These are phyloP conservation scores for Talaromyces sp. DNA, from an alignment of 2,329 filamentous ascomycete species.

Conservation along the genomic window DNA sequence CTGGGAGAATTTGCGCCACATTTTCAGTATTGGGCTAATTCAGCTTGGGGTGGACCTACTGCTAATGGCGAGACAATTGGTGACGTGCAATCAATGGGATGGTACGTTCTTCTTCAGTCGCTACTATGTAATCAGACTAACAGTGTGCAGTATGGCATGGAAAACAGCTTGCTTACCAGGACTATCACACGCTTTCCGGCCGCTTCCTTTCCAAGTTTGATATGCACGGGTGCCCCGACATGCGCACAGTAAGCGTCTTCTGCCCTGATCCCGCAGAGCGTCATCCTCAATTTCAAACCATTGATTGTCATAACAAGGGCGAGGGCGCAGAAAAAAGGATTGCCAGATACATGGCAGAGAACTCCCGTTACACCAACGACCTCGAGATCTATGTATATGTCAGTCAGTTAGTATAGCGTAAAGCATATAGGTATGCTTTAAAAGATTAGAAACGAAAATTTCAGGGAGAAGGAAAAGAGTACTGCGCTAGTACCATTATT, in stretches of 20 bases:
- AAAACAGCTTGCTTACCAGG: slow-evolving; percentile 77
- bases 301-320: slow-evolving; percentile 91
- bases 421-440: slow-evolving; percentile 55
- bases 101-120: slow-evolving; percentile 29
- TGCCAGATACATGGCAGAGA: slow-evolving; percentile 60
- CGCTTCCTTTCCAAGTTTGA: slow-evolving; percentile 87
- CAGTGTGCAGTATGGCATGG: slow-evolving; percentile 69
- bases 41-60: slow-evolving; percentile 63
- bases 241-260: slow-evolving; percentile 60
- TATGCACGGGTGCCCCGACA: slow-evolving; percentile 74
- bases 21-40: slow-evolving; percentile 59
- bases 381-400: slow-evolving; percentile 62
- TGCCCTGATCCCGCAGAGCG: slow-evolving; percentile 55
- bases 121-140: background rate
- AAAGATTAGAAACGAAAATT: slow-evolving; percentile 43
- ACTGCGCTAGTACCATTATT: slow-evolving; percentile 33
- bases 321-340: slow-evolving; percentile 76
- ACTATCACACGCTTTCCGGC: slow-evolving; percentile 66
- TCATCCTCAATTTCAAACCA: slow-evolving; percentile 72
- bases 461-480: slow-evolving; percentile 42
- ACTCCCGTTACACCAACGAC: slow-evolving; percentile 26
- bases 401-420: slow-evolving; percentile 56
- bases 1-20: slow-evolving; percentile 58
- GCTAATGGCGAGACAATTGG: slow-evolving; percentile 68
- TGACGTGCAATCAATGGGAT: slow-evolving; percentile 91